Conservation (phyloP, 139 green algal species). For the Nannochloris sp. region DNA sequence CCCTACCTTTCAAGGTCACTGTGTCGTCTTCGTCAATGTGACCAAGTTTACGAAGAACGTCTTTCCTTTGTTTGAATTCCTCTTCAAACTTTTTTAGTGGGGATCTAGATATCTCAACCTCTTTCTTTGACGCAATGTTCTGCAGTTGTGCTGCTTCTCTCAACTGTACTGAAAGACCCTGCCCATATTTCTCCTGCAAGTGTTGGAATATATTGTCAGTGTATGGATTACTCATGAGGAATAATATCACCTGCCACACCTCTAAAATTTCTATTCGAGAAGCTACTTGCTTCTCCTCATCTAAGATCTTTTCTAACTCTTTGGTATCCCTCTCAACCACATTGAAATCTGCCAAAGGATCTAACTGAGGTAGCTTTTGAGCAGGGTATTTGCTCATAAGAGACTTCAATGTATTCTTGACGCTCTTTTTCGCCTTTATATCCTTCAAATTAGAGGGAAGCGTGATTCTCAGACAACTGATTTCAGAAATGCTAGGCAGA, state of each 20-base stretch:
- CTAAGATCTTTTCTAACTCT: background rate
- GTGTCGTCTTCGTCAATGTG: conserved; percentile 62
- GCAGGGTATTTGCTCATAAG: conserved; percentile 31
- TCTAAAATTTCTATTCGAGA: background rate
- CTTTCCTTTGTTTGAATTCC: conserved; percentile 45
- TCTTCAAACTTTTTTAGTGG: conserved; percentile 46
- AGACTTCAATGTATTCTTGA: conserved; percentile 46
- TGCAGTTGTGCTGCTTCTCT: conserved; percentile 8
- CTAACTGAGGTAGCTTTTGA: conserved; percentile 54
- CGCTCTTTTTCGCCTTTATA: conserved; percentile 32
- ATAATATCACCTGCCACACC: background rate
- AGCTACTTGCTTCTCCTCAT: background rate
- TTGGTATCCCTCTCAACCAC: conserved; percentile 35
- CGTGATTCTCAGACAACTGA: conserved; percentile 63
- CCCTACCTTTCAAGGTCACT: conserved; percentile 59
- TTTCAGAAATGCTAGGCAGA: conserved; percentile 47
- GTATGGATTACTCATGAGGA: conserved; percentile 14
- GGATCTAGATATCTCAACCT: conserved; percentile 37
- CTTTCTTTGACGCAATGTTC: conserved; percentile 30
- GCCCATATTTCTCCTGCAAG: background rate
- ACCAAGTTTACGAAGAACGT: conserved; percentile 75
- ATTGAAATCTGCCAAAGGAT: conserved; percentile 80
- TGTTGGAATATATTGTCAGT: background rate
- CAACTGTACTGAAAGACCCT: background rate
- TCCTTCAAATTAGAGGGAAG: conserved; percentile 71